Evolutionary conservation across 768 basidiomycete genomes (phyloP).

Genomic region (Paxillus involutus): DNA sequence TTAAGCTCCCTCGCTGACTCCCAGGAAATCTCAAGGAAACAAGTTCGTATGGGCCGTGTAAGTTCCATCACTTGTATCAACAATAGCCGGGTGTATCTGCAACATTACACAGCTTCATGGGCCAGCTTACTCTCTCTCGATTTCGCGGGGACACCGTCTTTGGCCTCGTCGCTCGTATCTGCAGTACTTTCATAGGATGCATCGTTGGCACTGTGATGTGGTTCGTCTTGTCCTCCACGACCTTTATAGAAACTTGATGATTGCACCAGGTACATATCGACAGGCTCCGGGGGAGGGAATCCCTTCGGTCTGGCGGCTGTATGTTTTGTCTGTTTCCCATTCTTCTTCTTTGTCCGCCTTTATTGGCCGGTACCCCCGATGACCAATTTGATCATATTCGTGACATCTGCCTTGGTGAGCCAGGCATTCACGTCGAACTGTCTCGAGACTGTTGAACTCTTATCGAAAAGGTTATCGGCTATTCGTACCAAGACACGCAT

Average conservation of each 20-base stretch:
- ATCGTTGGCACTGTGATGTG: constrained; percentile 65
- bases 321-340: constrained; percentile 66
- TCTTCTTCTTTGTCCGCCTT: constrained; percentile 67
- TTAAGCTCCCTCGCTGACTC: constrained; percentile 3
- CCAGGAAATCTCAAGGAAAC: constrained; percentile 41
- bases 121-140: constrained; percentile 66
- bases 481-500: constrained; percentile 67
- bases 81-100: not conserved
- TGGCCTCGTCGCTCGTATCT: constrained; percentile 57
- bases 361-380: constrained; percentile 76
- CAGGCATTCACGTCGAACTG: not conserved
- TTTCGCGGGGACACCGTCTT: constrained; percentile 78
- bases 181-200: constrained; percentile 66
- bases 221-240: constrained; percentile 35
- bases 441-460: not conserved
- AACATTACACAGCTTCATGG: constrained; percentile 57
- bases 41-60: constrained; percentile 73
- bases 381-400: constrained; percentile 68
- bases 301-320: constrained; percentile 71
- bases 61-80: constrained; percentile 16
- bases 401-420: constrained; percentile 60
- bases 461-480: constrained; percentile 58
- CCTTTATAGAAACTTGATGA: not conserved
- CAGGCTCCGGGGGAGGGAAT: constrained; percentile 58
- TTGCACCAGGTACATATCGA: constrained; percentile 62